phyloP scores from a whole-genome alignment of 148 eudicot genomes.

The Vaccinium vitisidaea region DNA sequence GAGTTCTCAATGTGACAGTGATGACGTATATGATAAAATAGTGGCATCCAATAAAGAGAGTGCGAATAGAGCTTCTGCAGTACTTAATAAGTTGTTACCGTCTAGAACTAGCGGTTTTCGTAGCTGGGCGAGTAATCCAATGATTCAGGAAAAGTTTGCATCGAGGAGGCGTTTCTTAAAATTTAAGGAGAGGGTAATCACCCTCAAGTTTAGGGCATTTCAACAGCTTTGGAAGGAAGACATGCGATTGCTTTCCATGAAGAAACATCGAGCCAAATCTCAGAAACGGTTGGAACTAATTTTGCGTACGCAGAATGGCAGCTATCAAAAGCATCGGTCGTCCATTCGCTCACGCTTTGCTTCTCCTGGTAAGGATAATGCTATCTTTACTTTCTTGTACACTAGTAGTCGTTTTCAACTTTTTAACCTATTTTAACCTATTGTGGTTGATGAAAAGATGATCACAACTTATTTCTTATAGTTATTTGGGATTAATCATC shows the following conservation, averaged over 20 bases:
- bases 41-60: constrained; percentile 54
- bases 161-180: constrained; percentile 45
- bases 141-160: constrained; percentile 44
- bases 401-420: neutral
- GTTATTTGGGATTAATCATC: neutral
- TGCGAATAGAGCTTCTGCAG: constrained; percentile 53
- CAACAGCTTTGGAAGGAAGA: constrained; percentile 81
- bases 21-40: constrained; percentile 38
- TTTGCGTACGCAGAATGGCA: constrained; percentile 32
- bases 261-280: constrained; percentile 49
- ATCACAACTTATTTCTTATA: neutral
- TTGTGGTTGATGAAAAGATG: neutral
- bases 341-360: constrained; percentile 51
- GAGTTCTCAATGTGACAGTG: constrained; percentile 17
- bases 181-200: constrained; percentile 64
- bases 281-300: constrained; percentile 59
- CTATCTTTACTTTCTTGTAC: neutral
- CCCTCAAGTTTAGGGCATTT: constrained; percentile 67
- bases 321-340: constrained; percentile 59
- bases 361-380: constrained; percentile 49
- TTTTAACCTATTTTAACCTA: neutral
- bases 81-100: constrained; percentile 54
- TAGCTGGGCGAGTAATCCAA: constrained; percentile 28
- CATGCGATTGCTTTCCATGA: constrained; percentile 51
- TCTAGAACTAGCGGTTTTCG: constrained; percentile 16